Conservation (phyloP, 2,329 filamentous ascomycete species). For the Cladosporium sphaerospermum region DNA sequence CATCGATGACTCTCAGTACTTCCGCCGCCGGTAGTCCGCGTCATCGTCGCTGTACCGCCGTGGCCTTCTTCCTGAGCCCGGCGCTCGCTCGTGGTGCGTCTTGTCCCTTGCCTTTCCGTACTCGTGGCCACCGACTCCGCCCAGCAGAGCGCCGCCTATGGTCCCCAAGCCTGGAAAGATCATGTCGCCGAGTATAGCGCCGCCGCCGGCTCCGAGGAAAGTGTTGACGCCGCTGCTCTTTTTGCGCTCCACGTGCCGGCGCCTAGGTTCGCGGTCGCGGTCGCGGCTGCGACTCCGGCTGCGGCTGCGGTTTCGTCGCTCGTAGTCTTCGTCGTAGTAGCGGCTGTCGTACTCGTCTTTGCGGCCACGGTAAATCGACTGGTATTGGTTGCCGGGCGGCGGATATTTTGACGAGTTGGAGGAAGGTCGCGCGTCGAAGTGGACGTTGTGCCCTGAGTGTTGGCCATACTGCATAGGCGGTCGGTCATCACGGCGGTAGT, state of each 20-base stretch:
- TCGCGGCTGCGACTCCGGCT: constrained; percentile 14
- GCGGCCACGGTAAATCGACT: constrained; percentile 6
- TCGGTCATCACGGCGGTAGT: constrained; percentile 19
- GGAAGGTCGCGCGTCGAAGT: constrained; percentile 8
- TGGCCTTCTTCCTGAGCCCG: not conserved
- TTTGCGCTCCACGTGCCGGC: constrained; percentile 14
- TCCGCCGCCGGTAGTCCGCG: constrained; percentile 5
- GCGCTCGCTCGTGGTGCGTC: constrained; percentile 4
- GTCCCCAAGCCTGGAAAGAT: constrained; percentile 41
- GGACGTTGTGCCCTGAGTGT: constrained; percentile 3
- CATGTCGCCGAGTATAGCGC: constrained; percentile 38
- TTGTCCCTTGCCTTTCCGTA: constrained; percentile 28
- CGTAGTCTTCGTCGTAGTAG: constrained; percentile 5
- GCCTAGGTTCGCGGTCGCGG: constrained; percentile 11
- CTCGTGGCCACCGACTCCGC: constrained; percentile 38
- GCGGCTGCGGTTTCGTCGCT: constrained; percentile 7
- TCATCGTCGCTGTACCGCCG: constrained; percentile 11
- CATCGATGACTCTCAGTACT: not conserved
- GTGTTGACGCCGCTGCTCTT: constrained; percentile 30
- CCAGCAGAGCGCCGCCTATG: constrained; percentile 33
- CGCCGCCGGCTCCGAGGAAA: constrained; percentile 40
- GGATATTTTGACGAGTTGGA: not conserved
- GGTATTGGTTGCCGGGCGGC: not conserved
- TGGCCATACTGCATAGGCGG: constrained; percentile 14
- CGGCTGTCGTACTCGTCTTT: constrained; percentile 13